Percentiles rank a stretch among this genome's conserved stretches.
Conservation (phyloP, 2,329 filamentous ascomycete species). For the Ophiostoma pallidulum region DNA sequence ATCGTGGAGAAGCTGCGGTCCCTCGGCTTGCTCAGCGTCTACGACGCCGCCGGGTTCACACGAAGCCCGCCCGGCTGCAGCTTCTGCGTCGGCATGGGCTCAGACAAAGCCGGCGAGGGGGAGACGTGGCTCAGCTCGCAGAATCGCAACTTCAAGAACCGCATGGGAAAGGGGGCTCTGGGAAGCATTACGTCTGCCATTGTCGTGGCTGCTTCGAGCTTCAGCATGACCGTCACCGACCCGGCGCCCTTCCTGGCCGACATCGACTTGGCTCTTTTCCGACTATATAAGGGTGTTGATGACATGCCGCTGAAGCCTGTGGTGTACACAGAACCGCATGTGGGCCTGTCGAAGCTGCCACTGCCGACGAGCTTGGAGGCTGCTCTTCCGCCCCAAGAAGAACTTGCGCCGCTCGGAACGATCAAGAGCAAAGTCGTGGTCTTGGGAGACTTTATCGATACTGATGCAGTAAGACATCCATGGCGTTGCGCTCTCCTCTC, state of each 20-base stretch:
- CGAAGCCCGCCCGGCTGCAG: conserved; percentile 34
- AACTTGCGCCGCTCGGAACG: neutral
- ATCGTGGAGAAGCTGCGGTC: conserved; percentile 29
- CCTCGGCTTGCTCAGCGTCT: conserved; percentile 28
- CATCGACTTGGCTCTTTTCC: conserved; percentile 12
- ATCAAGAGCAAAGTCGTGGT: no score
- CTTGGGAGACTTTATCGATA: conserved; percentile 38
- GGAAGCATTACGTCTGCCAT: conserved; percentile 36
- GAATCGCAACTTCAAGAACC: conserved; percentile 37
- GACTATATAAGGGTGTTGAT: neutral
- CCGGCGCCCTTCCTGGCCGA: conserved; percentile 1
- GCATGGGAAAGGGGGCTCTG: conserved; percentile 24
- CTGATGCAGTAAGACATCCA: conserved; percentile 31
- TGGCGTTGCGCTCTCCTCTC: no score
- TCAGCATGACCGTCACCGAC: conserved; percentile 1
- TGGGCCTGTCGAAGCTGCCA: neutral
- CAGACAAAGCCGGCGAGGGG: conserved; percentile 30
- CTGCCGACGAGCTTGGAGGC: neutral
- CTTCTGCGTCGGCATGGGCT: conserved; percentile 35
- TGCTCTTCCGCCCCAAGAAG: neutral
- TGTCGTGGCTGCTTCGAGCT: conserved; percentile 6
- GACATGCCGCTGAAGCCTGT: neutral
- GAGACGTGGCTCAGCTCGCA: conserved; percentile 36
- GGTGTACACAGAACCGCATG: neutral
- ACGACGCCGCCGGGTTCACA: conserved; percentile 32